phyloP scores from a whole-genome alignment of 2,329 filamentous ascomycete species.

The Fusarium anthophilum region DNA sequence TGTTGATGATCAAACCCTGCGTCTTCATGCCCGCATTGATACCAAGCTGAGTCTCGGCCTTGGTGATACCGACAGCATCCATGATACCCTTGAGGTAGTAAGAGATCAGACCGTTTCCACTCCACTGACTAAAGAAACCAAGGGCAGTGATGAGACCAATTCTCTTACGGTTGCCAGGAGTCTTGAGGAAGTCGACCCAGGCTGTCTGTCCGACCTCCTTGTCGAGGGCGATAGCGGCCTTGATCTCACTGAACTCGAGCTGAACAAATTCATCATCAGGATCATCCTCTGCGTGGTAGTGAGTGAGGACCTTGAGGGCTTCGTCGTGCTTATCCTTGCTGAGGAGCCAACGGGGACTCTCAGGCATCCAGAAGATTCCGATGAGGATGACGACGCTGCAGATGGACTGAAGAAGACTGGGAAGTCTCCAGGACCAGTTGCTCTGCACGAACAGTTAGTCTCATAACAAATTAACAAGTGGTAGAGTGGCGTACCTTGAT shows the following conservation, averaged over 20 bases:
- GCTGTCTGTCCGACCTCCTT: slow-evolving; percentile 22
- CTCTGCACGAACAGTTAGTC: not conserved
- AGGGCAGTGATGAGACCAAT: slow-evolving; percentile 38
- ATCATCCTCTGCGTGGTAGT: slow-evolving; percentile 32
- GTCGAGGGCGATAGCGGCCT: slow-evolving; percentile 26
- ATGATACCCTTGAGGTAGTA: slow-evolving; percentile 27
- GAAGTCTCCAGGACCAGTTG: slow-evolving; percentile 15
- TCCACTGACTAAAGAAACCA: slow-evolving; percentile 28
- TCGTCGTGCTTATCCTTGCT: slow-evolving; percentile 36
- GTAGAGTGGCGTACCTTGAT: not conserved
- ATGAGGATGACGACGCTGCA: slow-evolving; percentile 23
- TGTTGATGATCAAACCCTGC: slow-evolving; percentile 9
- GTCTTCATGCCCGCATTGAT: slow-evolving; percentile 38
- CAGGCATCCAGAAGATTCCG: slow-evolving; percentile 22
- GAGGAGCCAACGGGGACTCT: slow-evolving; percentile 36
- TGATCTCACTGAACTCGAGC: slow-evolving; percentile 30
- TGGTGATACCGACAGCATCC: slow-evolving; percentile 35
- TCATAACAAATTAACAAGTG: rapidly evolving
- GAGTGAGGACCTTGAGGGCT: slow-evolving; percentile 17
- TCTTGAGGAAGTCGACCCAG: slow-evolving; percentile 38
- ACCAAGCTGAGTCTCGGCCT: slow-evolving; percentile 47
- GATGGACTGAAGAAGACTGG: slow-evolving; percentile 8
- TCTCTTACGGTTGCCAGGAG: slow-evolving; percentile 42
- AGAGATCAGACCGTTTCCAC: slow-evolving; percentile 22
- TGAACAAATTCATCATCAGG: slow-evolving; percentile 14